Percentiles rank a stretch among this genome's conserved stretches.
These are phyloP conservation scores for Hapsidospora chrysogenum DNA, from an alignment of 495 filamentous ascomycete genomes.

Conservation along the genomic window DNA sequence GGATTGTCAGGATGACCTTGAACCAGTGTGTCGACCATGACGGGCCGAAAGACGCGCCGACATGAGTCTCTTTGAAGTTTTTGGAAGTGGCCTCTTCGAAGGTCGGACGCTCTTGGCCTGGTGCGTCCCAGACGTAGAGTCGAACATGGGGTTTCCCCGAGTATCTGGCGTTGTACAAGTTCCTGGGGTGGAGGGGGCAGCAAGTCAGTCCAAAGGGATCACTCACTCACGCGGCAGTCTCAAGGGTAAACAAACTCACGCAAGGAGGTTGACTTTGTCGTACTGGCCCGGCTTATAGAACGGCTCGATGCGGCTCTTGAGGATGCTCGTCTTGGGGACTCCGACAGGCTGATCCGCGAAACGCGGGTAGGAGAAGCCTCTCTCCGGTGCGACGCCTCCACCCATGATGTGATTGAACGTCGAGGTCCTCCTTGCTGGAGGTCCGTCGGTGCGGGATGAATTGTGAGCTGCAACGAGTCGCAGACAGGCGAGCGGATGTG, in stretches of 20 bases:
- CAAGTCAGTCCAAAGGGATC: not conserved
- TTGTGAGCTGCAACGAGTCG: too few relatives aligned
- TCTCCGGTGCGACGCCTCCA: conserved; percentile 15
- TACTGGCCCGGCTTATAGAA: conserved; percentile 77
- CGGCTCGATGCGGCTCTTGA: conserved; percentile 65
- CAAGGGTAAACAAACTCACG: conserved; percentile 22
- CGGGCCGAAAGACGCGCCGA: conserved; percentile 73
- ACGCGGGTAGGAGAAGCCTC: conserved; percentile 24
- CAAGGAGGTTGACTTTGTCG: conserved; percentile 54
- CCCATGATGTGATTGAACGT: conserved; percentile 9
- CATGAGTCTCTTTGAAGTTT: conserved; percentile 55
- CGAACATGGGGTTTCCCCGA: conserved; percentile 62
- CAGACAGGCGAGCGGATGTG: too few relatives aligned
- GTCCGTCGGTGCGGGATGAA: not conserved
- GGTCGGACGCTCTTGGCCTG: conserved; percentile 60
- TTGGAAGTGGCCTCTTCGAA: conserved; percentile 78
- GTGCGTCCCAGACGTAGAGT: conserved; percentile 75
- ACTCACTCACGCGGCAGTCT: too few relatives aligned
- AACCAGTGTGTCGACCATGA: conserved; percentile 99
- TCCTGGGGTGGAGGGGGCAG: conserved; percentile 21
- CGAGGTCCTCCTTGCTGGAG: not conserved
- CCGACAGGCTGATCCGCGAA: conserved; percentile 39
- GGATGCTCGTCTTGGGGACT: conserved; percentile 75
- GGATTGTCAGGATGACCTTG: conserved; percentile 62
- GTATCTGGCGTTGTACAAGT: conserved; percentile 57